Evolutionary conservation across 331 rosid genomes (phyloP).

Genomic region (Pyracantha coccinea): DNA sequence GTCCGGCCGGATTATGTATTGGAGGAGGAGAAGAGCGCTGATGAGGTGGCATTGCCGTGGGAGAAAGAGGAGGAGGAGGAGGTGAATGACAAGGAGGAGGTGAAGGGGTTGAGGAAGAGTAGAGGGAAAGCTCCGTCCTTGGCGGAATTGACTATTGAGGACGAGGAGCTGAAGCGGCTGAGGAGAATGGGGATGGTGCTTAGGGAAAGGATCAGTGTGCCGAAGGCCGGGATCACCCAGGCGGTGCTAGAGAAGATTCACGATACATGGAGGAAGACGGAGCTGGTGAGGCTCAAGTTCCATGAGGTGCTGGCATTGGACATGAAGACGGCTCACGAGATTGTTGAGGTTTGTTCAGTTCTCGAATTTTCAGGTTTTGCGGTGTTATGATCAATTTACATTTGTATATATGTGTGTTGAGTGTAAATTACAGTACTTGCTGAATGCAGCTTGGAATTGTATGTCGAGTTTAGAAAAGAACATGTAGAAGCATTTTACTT

Average conservation of each 20-base stretch:
- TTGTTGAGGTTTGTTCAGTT: constrained; percentile 63
- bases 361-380: neutral
- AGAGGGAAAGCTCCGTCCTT: constrained; percentile 45
- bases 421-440: neutral
- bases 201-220: constrained; percentile 56
- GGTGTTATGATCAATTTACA: neutral
- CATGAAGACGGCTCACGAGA: constrained; percentile 83
- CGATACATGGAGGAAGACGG: constrained; percentile 66
- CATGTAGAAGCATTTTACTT: neutral
- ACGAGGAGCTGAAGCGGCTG: constrained; percentile 64
- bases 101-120: constrained; percentile 27
- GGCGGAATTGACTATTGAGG: constrained; percentile 85
- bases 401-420: neutral
- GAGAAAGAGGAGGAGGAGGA: constrained; percentile 36
- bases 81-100: constrained; percentile 18
- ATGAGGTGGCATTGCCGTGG: constrained; percentile 56
- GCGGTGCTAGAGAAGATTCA: constrained; percentile 75
- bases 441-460: neutral
- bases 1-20: constrained; percentile 55
- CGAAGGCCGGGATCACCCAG: constrained; percentile 78
- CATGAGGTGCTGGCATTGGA: constrained; percentile 76
- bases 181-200: constrained; percentile 56
- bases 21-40: constrained; percentile 18
- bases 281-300: constrained; percentile 84
- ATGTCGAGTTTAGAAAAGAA: neutral